Percentiles rank a stretch among this genome's conserved stretches.
Evolutionary conservation across 2,329 filamentous ascomycete species (phyloP).

Genomic region (Talaromyces sp.): DNA sequence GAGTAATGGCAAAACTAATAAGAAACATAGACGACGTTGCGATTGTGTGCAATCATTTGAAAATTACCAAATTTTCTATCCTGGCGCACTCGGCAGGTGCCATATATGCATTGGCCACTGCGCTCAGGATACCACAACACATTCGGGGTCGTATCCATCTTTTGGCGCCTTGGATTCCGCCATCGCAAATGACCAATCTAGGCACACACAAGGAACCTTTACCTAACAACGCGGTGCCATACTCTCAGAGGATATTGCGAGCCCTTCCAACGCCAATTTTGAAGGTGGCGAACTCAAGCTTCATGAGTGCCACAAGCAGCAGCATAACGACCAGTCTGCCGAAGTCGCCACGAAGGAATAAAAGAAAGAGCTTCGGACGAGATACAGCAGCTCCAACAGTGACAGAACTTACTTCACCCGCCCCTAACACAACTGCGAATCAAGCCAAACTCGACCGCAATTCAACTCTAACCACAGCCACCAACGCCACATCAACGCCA

Average conservation of each 20-base stretch:
- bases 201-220: slow-evolving; percentile 69
- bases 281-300: slow-evolving; percentile 91
- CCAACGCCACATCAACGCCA: background rate
- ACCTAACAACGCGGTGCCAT: slow-evolving; percentile 81
- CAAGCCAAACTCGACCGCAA: background rate
- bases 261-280: slow-evolving; percentile 86
- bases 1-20: background rate
- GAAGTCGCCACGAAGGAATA: slow-evolving; percentile 58
- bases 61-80: slow-evolving; percentile 93
- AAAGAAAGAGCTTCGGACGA: slow-evolving; percentile 52
- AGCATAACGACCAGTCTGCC: slow-evolving; percentile 76
- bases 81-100: slow-evolving; percentile 94
- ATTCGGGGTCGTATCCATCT: slow-evolving; percentile 92
- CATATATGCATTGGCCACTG: slow-evolving; percentile 95
- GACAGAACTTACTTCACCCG: slow-evolving; percentile 32
- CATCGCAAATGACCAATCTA: slow-evolving; percentile 82
- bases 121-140: slow-evolving; percentile 90
- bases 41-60: slow-evolving; percentile 84
- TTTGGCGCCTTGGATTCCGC: slow-evolving; percentile 86
- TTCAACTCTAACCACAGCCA: background rate
- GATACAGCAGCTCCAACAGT: slow-evolving; percentile 46
- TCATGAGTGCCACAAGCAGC: slow-evolving; percentile 87
- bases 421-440: background rate
- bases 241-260: slow-evolving; percentile 84
- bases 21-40: slow-evolving; percentile 68